A percentile compares a stretch with the other conserved stretches of the same genome.
phyloP scores from a whole-genome alignment of 169 alveolate species.

The Cryptosporidium xiaoi region DNA sequence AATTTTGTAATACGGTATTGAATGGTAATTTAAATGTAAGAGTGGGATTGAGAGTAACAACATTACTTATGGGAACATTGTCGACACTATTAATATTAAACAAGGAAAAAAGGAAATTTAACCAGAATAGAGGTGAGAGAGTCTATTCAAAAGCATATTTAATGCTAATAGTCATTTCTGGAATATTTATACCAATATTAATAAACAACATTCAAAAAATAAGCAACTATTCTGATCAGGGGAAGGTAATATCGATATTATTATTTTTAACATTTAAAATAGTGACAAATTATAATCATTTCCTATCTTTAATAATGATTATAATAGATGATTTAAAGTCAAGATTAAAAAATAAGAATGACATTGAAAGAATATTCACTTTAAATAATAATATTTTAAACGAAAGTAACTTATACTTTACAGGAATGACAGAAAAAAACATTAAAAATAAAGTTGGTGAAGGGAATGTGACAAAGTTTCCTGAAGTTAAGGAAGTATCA shows the following conservation, averaged over 20 bases:
- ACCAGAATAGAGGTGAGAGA: not conserved
- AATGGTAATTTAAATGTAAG: conserved; percentile 22
- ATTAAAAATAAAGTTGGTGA: not conserved
- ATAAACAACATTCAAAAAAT: conserved; percentile 40
- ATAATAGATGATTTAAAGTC: conserved; percentile 27
- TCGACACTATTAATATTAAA: not conserved
- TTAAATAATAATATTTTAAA: not conserved
- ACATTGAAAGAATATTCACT: conserved; percentile 18
- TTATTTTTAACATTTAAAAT: conserved; percentile 43
- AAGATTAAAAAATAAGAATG: conserved; percentile 7
- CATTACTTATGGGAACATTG: conserved; percentile 2
- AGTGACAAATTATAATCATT: conserved; percentile 35
- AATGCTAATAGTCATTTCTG: conserved; percentile 33
- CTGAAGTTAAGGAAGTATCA: conserved; percentile 24
- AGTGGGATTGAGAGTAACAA: not conserved
- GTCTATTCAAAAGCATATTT: conserved; percentile 21
- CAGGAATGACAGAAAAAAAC: not conserved
- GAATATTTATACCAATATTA: conserved; percentile 28
- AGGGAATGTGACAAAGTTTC: not conserved
- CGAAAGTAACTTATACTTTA: not conserved
- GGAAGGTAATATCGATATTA: conserved; percentile 31
- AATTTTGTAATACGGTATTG: conserved; percentile 15
- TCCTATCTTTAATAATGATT: conserved; percentile 9
- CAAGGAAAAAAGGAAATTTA: conserved; percentile 27
- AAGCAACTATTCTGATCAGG: conserved; percentile 39